Evolutionary conservation across 139 green algal species (phyloP).

Genomic region (Coelastrella sp.): DNA sequence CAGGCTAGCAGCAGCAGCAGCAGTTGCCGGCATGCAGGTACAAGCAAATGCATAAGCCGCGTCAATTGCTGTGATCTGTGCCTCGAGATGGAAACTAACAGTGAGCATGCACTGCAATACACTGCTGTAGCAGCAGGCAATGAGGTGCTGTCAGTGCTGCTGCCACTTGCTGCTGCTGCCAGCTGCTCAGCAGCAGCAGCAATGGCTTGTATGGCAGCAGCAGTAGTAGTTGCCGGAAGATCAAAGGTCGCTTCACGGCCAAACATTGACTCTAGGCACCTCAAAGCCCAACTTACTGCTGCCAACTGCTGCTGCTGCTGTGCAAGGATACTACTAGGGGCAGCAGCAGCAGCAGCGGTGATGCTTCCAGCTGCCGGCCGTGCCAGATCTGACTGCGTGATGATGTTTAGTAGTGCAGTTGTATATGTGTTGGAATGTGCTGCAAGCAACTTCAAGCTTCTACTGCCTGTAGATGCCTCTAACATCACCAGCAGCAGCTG

Average conservation of each 20-base stretch:
- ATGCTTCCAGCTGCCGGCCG: neutral
- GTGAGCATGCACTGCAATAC: neutral
- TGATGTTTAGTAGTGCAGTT: neutral
- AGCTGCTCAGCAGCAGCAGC: neutral
- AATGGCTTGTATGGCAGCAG: slow-evolving; percentile 4
- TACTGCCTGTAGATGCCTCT: neutral
- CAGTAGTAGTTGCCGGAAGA: neutral
- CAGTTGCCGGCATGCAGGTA: neutral
- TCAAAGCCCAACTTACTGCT: slow-evolving; percentile 6
- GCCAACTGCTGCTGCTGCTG: slow-evolving; percentile 36
- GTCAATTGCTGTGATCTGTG: neutral
- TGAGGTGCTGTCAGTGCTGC: neutral
- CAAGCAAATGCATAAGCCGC: neutral
- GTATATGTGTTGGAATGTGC: neutral
- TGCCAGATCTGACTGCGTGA: slow-evolving; percentile 14
- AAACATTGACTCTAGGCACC: slow-evolving; percentile 16
- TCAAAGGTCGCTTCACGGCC: slow-evolving; percentile 16
- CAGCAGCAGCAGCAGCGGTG: neutral
- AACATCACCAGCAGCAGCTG: slow-evolving; percentile 43
- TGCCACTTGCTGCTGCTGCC: neutral
- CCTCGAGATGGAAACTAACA: slow-evolving; percentile 8
- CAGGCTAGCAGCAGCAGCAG: slow-evolving; percentile 42
- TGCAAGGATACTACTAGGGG: neutral
- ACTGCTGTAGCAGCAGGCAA: neutral
- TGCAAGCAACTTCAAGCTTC: neutral